phyloP scores from a whole-genome alignment of 768 basidiomycete species.

The Macrolepiota fuliginosa region DNA sequence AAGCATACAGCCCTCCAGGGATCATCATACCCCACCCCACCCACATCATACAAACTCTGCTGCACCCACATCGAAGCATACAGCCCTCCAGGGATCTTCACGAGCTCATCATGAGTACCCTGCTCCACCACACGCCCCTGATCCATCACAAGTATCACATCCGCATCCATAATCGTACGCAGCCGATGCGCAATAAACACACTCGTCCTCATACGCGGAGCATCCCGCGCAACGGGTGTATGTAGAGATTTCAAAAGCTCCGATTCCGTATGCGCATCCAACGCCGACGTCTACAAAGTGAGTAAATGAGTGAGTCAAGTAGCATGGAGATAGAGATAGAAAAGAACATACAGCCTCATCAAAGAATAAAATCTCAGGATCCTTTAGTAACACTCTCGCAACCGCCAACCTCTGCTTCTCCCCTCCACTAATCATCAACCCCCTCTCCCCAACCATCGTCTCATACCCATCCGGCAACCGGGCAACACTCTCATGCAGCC shows the following conservation, averaged over 20 bases:
- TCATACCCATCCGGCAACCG: slow-evolving; percentile 81
- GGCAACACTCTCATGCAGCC: slow-evolving; percentile 79
- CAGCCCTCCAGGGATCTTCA: slow-evolving; percentile 54
- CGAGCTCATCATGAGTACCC: slow-evolving; percentile 87
- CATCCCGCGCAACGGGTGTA: slow-evolving; percentile 58
- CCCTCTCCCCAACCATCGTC: slow-evolving; percentile 94
- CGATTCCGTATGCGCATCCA: slow-evolving; percentile 93
- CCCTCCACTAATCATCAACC: slow-evolving; percentile 97
- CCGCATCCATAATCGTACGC: slow-evolving; percentile 89
- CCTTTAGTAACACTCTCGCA: slow-evolving; percentile 87
- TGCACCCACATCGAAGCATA: slow-evolving; percentile 84
- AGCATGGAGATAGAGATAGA: slow-evolving; percentile 7
- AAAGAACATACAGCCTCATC: slow-evolving; percentile 86
- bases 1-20: slow-evolving; percentile 63
- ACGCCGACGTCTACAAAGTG: slow-evolving; percentile 78
- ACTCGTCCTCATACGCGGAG: slow-evolving; percentile 62
- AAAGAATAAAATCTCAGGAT: slow-evolving; percentile 95
- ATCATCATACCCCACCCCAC: slow-evolving; percentile 35
- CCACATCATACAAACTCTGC: slow-evolving; percentile 49
- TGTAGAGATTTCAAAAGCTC: slow-evolving; percentile 97
- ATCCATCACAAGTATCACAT: slow-evolving; percentile 90
- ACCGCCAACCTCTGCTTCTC: slow-evolving; percentile 98
- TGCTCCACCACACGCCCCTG: slow-evolving; percentile 92
- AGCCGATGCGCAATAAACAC: slow-evolving; percentile 96
- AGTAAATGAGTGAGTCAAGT: neutral